Evolutionary conservation across 2,329 filamentous ascomycete species (phyloP).

Genomic region (Lachnellula occidentalis): DNA sequence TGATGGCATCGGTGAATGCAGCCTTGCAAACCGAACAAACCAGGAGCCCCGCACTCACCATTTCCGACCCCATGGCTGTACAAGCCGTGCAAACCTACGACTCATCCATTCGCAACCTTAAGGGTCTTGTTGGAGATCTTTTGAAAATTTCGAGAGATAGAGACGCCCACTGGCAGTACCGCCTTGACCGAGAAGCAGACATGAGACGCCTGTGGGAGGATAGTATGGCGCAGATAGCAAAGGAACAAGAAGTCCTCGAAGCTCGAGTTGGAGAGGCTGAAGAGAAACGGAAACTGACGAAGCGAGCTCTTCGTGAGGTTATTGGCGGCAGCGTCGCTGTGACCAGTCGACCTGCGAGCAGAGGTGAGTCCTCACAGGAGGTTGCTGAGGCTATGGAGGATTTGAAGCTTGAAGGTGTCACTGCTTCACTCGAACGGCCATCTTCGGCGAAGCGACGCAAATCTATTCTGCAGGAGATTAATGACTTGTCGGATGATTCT

Average conservation of each 20-base stretch:
- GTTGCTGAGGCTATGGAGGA: conserved; percentile 33
- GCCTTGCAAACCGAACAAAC: conserved; percentile 68
- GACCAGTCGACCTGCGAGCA: conserved; percentile 26
- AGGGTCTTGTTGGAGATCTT: conserved; percentile 77
- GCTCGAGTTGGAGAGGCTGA: conserved; percentile 84
- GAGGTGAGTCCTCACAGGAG: conserved; percentile 20
- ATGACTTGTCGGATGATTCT: conserved; percentile 71
- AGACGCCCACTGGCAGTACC: conserved; percentile 95
- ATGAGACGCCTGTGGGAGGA: conserved; percentile 97
- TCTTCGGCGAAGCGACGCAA: conserved; percentile 49
- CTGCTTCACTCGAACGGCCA: conserved; percentile 31
- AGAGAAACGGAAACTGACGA: conserved; percentile 82
- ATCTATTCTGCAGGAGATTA: conserved; percentile 63
- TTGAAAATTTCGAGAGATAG: conserved; percentile 90
- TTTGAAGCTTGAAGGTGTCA: conserved; percentile 33
- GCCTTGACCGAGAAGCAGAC: conserved; percentile 83
- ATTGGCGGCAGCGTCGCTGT: conserved; percentile 59
- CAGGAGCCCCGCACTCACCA: conserved; percentile 61
- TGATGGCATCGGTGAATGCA: conserved; percentile 78
- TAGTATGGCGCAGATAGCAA: conserved; percentile 95
- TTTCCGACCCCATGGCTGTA: conserved; percentile 71
- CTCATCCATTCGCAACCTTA: conserved; percentile 80
- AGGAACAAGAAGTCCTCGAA: conserved; percentile 88
- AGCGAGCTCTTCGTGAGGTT: conserved; percentile 81
- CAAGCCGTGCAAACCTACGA: conserved; percentile 84